Evolutionary conservation across 192 early-diverging fungal genomes (phyloP), one percentile per base, ranked within the genome.

Genomic region (Backusella sp.): DNA sequence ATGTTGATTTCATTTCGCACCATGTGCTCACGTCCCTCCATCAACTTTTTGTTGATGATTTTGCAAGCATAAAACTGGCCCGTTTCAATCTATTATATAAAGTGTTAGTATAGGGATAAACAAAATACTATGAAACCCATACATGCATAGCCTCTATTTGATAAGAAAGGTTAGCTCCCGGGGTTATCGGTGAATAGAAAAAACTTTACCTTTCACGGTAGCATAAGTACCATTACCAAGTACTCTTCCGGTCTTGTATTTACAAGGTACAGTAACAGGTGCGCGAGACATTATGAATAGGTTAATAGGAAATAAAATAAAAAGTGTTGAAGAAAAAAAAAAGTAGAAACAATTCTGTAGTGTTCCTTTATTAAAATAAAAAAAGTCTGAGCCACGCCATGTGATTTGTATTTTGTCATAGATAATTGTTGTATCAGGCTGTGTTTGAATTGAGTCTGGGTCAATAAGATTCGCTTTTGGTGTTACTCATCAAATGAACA

Each of bases 61-160:
- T 96, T 96, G 80, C 90, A 91, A 4, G 94, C 94, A 81, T 88
- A 95, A 23, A 76, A 83, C 74, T 92, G 78, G 15, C 88, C 90
- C 1, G 93, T 93, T 15, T 89, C 84, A 76, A 92, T 89, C 91
- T 89, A 32, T 32, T 32, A 32, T 32, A 32, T 32, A 3, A 3
- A 32, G 30, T 32, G 32, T 32, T 32, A 32, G 32, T 32, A 32
- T 32, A 32, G 32, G 32, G 32, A 32, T 32, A 32, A 74, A 34
- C n/a, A 49, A 32, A 14, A 14, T 15, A 53, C 15, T 32, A 19
- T 15, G 26, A 28, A 69, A 46, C 6, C 23, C 82, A 81, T 85
- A 87, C 86, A 70, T 87, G 83, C 73, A 88, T 83, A 52, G 86
- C 85, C 87, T 88, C 86, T 87, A 66, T 62, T 52, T 26, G 59